Evolutionary conservation across 768 basidiomycete genomes (phyloP).

Genomic region (Chlorophyllum brunneum): DNA sequence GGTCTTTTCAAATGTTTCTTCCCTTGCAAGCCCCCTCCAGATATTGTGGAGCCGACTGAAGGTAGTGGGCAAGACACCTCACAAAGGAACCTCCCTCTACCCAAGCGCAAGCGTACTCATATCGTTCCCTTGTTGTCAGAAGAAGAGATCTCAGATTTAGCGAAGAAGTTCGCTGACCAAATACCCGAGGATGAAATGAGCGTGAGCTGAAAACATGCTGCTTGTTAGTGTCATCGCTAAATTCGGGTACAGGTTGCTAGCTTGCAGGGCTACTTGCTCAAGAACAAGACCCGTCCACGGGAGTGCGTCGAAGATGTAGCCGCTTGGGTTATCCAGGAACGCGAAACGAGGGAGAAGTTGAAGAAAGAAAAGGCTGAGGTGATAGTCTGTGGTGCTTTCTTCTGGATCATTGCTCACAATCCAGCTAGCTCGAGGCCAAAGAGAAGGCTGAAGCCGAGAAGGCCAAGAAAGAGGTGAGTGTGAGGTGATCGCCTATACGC

Average conservation of each 20-base stretch:
- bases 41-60: conserved; percentile 16
- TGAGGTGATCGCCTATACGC: conserved; percentile 11
- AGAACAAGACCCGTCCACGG: conserved; percentile 86
- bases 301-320: conserved; percentile 80
- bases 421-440: conserved; percentile 66
- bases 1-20: conserved; percentile 95
- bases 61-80: conserved; percentile 40
- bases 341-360: conserved; percentile 78
- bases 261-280: conserved; percentile 82
- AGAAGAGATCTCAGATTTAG: conserved; percentile 70
- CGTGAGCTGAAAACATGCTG: conserved; percentile 40
- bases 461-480: conserved; percentile 48
- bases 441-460: conserved; percentile 74
- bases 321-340: conserved; percentile 77
- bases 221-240: neutral
- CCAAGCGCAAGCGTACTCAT: conserved; percentile 60
- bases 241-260: conserved; percentile 57
- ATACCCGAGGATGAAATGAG: conserved; percentile 88
- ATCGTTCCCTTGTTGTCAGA: conserved; percentile 69
- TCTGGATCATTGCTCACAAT: conserved; percentile 16
- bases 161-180: conserved; percentile 76
- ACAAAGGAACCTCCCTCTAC: conserved; percentile 62
- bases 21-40: conserved; percentile 53
- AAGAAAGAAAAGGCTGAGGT: conserved; percentile 76
- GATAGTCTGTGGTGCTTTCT: conserved; percentile 14